Conservation (phyloP, 345 rosid species). For the Populus deltoides region DNA sequence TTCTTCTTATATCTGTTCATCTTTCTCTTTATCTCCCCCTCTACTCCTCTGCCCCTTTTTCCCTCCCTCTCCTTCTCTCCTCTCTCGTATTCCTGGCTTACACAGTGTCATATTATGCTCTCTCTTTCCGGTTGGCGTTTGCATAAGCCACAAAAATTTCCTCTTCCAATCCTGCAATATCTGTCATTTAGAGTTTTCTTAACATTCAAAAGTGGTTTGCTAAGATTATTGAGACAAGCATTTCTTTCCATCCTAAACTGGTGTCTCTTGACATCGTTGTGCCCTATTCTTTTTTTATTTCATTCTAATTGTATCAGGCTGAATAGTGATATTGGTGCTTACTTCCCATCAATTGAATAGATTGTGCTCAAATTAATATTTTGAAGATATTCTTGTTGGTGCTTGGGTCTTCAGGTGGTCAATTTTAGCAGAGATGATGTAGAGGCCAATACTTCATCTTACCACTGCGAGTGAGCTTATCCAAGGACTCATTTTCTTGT, state of each 20-base stretch:
- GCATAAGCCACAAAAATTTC: background rate
- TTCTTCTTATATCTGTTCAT: background rate
- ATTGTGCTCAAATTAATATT: background rate
- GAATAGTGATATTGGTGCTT: background rate
- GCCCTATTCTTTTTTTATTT: background rate
- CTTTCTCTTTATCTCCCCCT: background rate
- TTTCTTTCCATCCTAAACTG: background rate
- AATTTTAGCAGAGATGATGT: slow-evolving; percentile 45
- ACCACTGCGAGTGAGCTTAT: slow-evolving; percentile 69
- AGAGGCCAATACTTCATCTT: slow-evolving; percentile 80
- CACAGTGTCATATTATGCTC: background rate
- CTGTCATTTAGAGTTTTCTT: background rate
- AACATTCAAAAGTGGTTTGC: background rate
- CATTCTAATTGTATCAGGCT: background rate
- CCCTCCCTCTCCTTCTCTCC: background rate
- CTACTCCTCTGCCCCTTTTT: background rate
- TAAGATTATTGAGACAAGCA: slow-evolving; percentile 4
- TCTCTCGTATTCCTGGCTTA: background rate
- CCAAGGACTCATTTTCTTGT: background rate
- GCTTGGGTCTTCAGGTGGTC: slow-evolving; percentile 47
- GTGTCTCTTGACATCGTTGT: background rate
- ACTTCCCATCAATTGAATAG: background rate
- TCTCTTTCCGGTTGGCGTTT: background rate
- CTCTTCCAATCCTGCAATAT: background rate
- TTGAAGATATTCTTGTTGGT: background rate